Percentiles rank a stretch among this genome's conserved stretches.
Evolutionary conservation across 2,329 filamentous ascomycete species (phyloP).

Genomic region (Pseudophaeomoniella oleicola): DNA sequence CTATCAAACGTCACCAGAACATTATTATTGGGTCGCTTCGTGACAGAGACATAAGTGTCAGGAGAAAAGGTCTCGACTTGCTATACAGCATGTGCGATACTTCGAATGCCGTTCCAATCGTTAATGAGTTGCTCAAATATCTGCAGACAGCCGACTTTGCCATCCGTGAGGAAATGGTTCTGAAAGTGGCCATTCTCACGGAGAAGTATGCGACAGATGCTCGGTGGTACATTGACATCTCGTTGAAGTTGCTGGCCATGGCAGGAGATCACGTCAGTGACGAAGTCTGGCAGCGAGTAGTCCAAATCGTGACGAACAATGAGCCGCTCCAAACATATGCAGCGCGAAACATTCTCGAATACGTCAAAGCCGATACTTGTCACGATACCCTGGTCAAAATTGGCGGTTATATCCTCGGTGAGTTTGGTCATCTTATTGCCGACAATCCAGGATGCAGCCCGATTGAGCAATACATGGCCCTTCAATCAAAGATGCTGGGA

Average conservation of each 20-base stretch:
- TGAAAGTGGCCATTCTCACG: slow-evolving; percentile 95
- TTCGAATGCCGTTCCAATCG: slow-evolving; percentile 84
- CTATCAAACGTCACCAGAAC: slow-evolving; percentile 94
- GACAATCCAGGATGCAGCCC: slow-evolving; percentile 86
- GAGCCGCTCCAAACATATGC: slow-evolving; percentile 96
- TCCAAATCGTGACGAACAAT: slow-evolving; percentile 98
- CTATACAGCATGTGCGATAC: slow-evolving; percentile 99
- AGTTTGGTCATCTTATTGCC: slow-evolving; percentile 92
- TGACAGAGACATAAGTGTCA: slow-evolving; percentile 92
- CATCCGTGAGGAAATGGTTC: slow-evolving; percentile 96
- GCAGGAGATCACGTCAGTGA: slow-evolving; percentile 97
- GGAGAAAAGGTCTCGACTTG: slow-evolving; percentile 85
- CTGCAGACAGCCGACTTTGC: slow-evolving; percentile 94
- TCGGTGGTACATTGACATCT: slow-evolving; percentile 99
- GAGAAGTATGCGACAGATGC: slow-evolving; percentile 98
- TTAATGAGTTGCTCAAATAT: slow-evolving; percentile 85
- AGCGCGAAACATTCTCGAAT: slow-evolving; percentile 80
- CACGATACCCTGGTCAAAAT: slow-evolving; percentile 98
- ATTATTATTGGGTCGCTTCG: slow-evolving; percentile 90
- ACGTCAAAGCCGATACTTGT: slow-evolving; percentile 83
- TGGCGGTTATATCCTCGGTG: slow-evolving; percentile 85
- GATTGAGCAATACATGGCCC: slow-evolving; percentile 88
- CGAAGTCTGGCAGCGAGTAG: slow-evolving; percentile 97
- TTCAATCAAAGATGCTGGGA: slow-evolving; percentile 77
- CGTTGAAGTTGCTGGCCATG: slow-evolving; percentile 83